These are phyloP conservation scores for Pleurotus djamor DNA, from an alignment of 768 basidiomycete species.

Conservation along the genomic window DNA sequence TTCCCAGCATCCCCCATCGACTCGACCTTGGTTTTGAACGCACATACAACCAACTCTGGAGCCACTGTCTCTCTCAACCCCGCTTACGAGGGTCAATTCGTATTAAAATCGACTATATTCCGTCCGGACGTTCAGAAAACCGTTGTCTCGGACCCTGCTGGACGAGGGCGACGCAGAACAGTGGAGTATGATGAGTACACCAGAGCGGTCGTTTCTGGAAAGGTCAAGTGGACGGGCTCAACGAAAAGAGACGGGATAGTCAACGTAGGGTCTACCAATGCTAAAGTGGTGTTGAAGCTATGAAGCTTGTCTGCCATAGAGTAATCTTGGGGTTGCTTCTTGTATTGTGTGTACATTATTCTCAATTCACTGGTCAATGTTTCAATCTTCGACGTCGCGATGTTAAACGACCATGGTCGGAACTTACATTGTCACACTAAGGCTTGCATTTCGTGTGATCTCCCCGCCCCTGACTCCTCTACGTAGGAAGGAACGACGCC, in stretches of 20 bases:
- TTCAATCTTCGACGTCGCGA: too few species aligned
- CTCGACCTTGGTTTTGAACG: slow-evolving; percentile 25
- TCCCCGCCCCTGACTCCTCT: too few species aligned
- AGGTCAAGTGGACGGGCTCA: slow-evolving; percentile 2
- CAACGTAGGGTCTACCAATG: neutral
- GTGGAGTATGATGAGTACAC: neutral
- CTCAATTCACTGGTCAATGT: too few species aligned
- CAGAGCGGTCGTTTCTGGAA: slow-evolving; percentile 1
- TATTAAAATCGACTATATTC: neutral
- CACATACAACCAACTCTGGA: slow-evolving; percentile 29
- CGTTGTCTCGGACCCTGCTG: neutral
- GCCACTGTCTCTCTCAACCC: slow-evolving; percentile 27
- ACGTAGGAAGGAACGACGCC: too few species aligned
- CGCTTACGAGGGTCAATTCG: slow-evolving; percentile 37
- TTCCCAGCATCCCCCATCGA: slow-evolving; percentile 30
- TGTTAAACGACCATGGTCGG: too few species aligned
- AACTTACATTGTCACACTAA: too few species aligned
- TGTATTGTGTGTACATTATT: too few species aligned
- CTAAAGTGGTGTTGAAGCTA: neutral
- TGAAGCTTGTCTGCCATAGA: neutral
- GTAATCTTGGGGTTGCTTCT: too few species aligned
- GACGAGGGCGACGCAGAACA: neutral
- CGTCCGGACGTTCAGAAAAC: neutral
- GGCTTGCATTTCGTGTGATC: too few species aligned
- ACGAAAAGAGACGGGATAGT: neutral